Conservation (phyloP, 140 eudicot genomes). For the Stevia rebaudiana region DNA sequence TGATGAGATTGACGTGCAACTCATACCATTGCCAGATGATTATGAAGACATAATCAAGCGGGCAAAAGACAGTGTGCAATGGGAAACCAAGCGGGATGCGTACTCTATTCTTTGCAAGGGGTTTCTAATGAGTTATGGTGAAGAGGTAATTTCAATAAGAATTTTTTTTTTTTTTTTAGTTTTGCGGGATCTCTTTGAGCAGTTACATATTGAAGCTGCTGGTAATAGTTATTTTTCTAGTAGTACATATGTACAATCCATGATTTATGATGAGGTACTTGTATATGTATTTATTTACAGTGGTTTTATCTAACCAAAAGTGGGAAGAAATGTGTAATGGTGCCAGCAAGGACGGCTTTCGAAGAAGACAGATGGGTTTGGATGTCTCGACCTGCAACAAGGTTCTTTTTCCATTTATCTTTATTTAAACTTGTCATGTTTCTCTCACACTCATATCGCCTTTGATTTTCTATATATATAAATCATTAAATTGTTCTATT, state of each 20-base stretch:
- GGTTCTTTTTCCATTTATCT: no score
- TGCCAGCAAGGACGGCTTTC: background rate
- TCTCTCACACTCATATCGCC: no score
- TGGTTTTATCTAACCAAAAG: slow-evolving; percentile 10
- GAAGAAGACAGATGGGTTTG: slow-evolving; percentile 4
- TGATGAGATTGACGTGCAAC: background rate
- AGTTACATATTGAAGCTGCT: no score
- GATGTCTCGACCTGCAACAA: background rate
- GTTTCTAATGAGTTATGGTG: background rate
- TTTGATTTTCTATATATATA: no score
- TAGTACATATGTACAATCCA: background rate
- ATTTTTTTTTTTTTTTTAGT: background rate
- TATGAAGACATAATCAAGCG: background rate
- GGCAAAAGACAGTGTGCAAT: background rate
- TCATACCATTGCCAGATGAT: background rate
- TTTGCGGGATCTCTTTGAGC: no score
- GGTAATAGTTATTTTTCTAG: no score
- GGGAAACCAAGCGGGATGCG: background rate
- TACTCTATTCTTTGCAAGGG: slow-evolving; percentile 7
- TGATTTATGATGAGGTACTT: background rate
- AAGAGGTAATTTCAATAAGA: slow-evolving; percentile 2
- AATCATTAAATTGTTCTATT: no score
- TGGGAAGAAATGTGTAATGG: background rate
- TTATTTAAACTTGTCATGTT: no score
- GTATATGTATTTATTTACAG: background rate